Base-by-base conservation (phyloP, 1,284 basidiomycete species). In the Waitea zeae region DNA sequence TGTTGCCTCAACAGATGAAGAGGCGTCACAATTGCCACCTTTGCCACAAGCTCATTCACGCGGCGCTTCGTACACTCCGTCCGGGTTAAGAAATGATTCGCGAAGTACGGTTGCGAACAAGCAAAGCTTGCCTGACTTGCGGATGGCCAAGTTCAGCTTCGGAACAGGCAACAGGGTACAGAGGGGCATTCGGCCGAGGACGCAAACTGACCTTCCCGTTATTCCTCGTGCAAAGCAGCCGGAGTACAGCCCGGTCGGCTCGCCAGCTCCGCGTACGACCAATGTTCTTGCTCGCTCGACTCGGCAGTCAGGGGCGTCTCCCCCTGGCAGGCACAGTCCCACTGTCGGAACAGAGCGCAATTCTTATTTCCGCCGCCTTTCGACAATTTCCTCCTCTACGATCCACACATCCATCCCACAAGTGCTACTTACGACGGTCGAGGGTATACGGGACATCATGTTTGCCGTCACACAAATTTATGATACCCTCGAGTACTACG, bases 391-490 rank as follows among this genome's bases (percentile, higher is more conserved):
- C 0, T 56, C 64, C 0, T 70, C 75, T 12, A 64, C 66, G 0
- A 68, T 79, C 20, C 67, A 74, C 17, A 75, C 73, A 42, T 65
- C 75, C 12, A 68, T 95, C 7, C 84, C 92, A 0, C 58, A 67
- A 5, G 62, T 81, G 6, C 61, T 97, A 12, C 59, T 81, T 17
- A 66, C 66, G 30, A 67, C 93, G 20, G 67, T 93, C 34, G 90
- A 98, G 48, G 80, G 83, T 4, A 77, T 87, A 31, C 79, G 93
- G 18, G 90, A 87, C 11, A 76, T 98, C 31, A 67, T 97, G 14
- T 98, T 96, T 50, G 82, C 89, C 1, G 65, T 93, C 37, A 88
- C 86, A 19, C 92, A 97, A 55, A 74, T 97, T 19, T 84, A 96
- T 49, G 75, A 88, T 40, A 79, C 87, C 0, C 60, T 99, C 17